phyloP scores from a whole-genome alignment of 164 flowering plant species.

The Vitis riparia region DNA sequence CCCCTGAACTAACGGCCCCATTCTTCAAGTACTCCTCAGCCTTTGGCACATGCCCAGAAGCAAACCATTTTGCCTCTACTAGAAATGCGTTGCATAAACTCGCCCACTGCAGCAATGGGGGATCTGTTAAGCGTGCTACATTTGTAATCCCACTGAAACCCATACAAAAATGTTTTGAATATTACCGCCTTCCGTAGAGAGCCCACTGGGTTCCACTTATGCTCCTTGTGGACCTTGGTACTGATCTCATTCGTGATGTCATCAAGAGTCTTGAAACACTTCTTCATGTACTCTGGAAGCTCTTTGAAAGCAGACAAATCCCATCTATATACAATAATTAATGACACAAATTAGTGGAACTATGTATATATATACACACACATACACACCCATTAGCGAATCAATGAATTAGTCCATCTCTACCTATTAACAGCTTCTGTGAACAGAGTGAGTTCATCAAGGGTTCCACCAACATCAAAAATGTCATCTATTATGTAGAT shows the following conservation, averaged over 20 bases:
- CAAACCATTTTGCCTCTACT: too few relatives aligned
- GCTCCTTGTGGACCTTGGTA: slow-evolving; percentile 13
- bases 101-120: too few relatives aligned
- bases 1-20: too few relatives aligned
- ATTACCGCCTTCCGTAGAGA: slow-evolving; percentile 35
- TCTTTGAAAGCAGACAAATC: slow-evolving; percentile 10
- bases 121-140: too few relatives aligned
- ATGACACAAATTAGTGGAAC: not conserved
- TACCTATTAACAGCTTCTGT: slow-evolving; percentile 55
- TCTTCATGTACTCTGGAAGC: slow-evolving; percentile 33
- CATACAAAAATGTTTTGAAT: too few relatives aligned
- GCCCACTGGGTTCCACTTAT: slow-evolving; percentile 44
- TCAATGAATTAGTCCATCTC: not conserved
- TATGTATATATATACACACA: not conserved
- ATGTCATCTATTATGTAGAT: slow-evolving; percentile 65
- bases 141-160: too few relatives aligned
- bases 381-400: too few relatives aligned
- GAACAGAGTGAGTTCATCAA: slow-evolving; percentile 53
- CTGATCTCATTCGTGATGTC: slow-evolving; percentile 32
- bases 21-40: too few relatives aligned
- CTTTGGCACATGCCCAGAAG: too few relatives aligned
- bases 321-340: slow-evolving; percentile 12
- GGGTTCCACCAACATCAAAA: slow-evolving; percentile 53
- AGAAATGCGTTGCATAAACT: too few relatives aligned
- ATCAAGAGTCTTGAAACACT: slow-evolving; percentile 28